Evolutionary conservation across 2,329 filamentous ascomycete species (phyloP), one percentile per base, ranked within the genome.

Genomic region (Tolypocladium cylindrosporum): DNA sequence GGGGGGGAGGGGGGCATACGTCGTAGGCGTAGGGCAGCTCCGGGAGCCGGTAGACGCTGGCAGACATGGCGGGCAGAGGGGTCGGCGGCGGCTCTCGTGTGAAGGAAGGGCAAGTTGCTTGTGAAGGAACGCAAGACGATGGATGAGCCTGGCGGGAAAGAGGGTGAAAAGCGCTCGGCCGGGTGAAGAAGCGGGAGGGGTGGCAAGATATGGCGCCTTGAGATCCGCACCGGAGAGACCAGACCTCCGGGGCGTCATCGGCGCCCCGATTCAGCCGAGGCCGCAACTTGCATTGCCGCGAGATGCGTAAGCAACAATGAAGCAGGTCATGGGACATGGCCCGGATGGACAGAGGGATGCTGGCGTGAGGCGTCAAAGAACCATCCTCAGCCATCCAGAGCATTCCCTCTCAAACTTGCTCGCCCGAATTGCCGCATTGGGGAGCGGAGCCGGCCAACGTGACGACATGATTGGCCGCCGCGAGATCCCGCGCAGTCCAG

Each of bases 1-100:
- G 50, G 19, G 45, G 7, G 6, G 14, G n/a, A 34, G 56, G 40
- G 8, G 11, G 24, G 74, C 83, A 72, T 72, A 89, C 87, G 81
- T 89, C 74, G 69, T 89, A 89, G 59, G 79, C 81, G 68, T 89
- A 90, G 19, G 86, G 86, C 11, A 90, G 78, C 54, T 78, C 72
- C 41, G 87, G 87, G 6, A 90, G 83, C 9, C 76, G 79, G 71
- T 87, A 88, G 11, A 74, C 74, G 57, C 60, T 69, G 41, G 64
- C 64, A 53, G 75, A 67, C 77, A 76, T 76, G 53, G 41, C 63
- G 61, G 61, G 39, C 51, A 54, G 7, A 24, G 13, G 19, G 7
- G 19, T 10, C n/a, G 7, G 8, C 16, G 19, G 21, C 13, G 52
- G 51, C 9, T 40, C 19, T 53, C 24, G 43, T 16, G 24, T 27